These are phyloP conservation scores for Chalaropsis thielavioides DNA, from an alignment of 2,329 filamentous ascomycete genomes.

Conservation along the genomic window DNA sequence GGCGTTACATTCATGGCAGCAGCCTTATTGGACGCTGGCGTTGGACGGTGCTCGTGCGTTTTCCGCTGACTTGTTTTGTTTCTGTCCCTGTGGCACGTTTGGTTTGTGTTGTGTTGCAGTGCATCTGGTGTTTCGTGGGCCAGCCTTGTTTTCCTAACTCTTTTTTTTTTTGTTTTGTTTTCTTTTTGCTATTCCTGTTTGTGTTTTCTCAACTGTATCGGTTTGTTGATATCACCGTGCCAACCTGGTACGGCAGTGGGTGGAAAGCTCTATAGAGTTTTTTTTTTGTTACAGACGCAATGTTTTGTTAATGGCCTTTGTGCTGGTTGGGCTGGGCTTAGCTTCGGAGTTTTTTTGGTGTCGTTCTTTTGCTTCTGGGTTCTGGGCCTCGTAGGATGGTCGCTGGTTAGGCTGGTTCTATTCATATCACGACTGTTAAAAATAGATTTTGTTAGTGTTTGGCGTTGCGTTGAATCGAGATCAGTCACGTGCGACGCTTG, in stretches of 20 bases:
- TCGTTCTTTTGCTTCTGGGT: neutral
- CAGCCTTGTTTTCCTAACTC: neutral
- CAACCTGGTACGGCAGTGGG: neutral
- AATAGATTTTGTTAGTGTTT: neutral
- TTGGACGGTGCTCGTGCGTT: neutral
- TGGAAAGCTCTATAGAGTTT: neutral
- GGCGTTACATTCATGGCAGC: neutral
- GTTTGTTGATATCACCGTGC: neutral
- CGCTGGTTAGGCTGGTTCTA: neutral
- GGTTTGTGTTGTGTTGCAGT: constrained; percentile 2
- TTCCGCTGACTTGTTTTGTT: neutral
- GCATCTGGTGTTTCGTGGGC: neutral
- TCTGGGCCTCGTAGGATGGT: neutral
- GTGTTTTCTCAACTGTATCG: neutral
- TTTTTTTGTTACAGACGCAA: neutral
- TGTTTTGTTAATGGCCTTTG: neutral
- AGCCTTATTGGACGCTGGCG: neutral
- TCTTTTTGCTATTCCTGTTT: neutral
- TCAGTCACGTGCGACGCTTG: neutral
- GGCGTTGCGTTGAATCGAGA: neutral
- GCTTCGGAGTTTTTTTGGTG: neutral
- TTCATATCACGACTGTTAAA: neutral
- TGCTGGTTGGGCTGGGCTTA: neutral
- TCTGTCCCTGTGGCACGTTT: neutral
- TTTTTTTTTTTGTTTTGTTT: neutral